Conservation (phyloP, 148 eudicot genomes). For the Fallopia convolvulus region DNA sequence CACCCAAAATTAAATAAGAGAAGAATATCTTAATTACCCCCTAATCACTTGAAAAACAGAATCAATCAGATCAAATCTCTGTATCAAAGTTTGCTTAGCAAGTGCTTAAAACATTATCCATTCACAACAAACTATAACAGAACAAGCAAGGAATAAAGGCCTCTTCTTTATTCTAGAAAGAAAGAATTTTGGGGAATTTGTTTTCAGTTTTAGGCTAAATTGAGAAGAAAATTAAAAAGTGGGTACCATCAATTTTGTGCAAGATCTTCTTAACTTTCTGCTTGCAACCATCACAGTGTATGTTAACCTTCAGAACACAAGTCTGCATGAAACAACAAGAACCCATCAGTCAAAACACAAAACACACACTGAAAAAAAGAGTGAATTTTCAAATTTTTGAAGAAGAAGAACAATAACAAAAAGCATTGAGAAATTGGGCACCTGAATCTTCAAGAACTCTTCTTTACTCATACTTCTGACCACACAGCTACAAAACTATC, state of each 20-base stretch:
- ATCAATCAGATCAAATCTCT: background rate
- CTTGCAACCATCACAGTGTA: slow-evolving; percentile 97
- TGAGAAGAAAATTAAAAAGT: background rate
- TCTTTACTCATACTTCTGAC: slow-evolving; percentile 70
- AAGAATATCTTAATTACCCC: background rate
- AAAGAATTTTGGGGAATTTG: background rate
- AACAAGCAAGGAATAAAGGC: slow-evolving; percentile 13
- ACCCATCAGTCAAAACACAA: background rate
- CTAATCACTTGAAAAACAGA: background rate
- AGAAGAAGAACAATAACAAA: background rate
- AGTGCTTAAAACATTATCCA: background rate
- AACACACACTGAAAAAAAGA: background rate
- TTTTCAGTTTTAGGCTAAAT: background rate
- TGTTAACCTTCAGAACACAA: slow-evolving; percentile 85
- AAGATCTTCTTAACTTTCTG: slow-evolving; percentile 86
- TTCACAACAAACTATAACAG: background rate
- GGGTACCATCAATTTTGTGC: slow-evolving; percentile 90
- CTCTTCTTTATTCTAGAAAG: background rate
- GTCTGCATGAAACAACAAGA: slow-evolving; percentile 52
- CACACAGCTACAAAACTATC: slow-evolving; percentile 2
- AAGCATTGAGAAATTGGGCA: slow-evolving; percentile 14
- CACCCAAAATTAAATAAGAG: background rate
- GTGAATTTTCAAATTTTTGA: background rate
- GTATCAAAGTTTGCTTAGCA: background rate
- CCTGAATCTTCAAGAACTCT: slow-evolving; percentile 95